Conservation (phyloP, 2,329 filamentous ascomycete genomes). For the Cytospora leucostoma region DNA sequence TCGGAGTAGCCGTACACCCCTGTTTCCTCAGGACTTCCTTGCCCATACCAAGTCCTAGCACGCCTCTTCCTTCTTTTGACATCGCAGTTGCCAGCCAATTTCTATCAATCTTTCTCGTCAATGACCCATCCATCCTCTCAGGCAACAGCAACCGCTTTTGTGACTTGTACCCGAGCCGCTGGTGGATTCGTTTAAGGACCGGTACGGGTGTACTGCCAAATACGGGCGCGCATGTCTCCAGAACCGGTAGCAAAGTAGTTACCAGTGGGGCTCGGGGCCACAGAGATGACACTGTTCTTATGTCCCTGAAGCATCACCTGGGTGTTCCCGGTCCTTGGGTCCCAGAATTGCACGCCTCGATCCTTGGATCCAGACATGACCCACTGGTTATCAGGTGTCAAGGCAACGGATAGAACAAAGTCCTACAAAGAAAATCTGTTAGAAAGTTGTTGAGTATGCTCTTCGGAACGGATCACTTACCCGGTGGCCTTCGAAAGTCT, state of each 20-base stretch:
- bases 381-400: constrained; percentile 93
- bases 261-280: constrained; percentile 87
- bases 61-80: constrained; percentile 9
- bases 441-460: not conserved
- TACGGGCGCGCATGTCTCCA: constrained; percentile 95
- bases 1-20: not conserved
- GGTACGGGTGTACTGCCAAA: constrained; percentile 79
- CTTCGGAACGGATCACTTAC: constrained; percentile 48
- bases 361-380: constrained; percentile 98
- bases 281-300: constrained; percentile 98
- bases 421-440: constrained; percentile 59
- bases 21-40: constrained; percentile 8
- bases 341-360: constrained; percentile 97
- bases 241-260: constrained; percentile 93
- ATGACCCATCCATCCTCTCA: not conserved
- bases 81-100: constrained; percentile 13
- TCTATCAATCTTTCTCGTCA: constrained; percentile 1
- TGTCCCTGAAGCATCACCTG: constrained; percentile 99
- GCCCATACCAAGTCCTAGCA: constrained; percentile 4
- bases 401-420: constrained; percentile 92
- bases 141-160: not conserved
- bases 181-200: not conserved
- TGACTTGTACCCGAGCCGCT: not conserved
- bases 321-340: constrained; percentile 86
- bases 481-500: constrained; percentile 96